Base-by-base conservation (phyloP, 352 stramenopile species). In the Halophytophthora batemanensis region DNA sequence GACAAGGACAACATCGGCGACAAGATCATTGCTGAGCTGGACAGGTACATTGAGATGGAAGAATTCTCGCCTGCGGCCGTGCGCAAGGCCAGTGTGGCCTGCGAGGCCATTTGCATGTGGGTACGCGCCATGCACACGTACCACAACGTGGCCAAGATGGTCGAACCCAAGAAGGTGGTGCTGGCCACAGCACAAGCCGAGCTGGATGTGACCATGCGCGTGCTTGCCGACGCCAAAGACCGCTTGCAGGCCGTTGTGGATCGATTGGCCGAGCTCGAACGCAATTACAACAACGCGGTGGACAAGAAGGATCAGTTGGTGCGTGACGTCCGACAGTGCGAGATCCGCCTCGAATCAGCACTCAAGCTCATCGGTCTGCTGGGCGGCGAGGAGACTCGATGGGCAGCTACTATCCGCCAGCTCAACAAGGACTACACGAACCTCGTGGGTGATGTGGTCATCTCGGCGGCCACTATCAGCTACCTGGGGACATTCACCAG, bases 71-170 rank as follows among this genome's bases (percentile, higher is more conserved):
- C 88, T 14, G 82, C 87, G 18, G 61, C 86, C 13, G 88, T 97
- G 23, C 79, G 89, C 25, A 97, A 97, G 54, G 89, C 89, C 2
- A 96, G 86, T 36, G 84, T 91, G 4, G 90, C 90, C 1, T 97
- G 90, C 45, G 90, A 95, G 45, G 90, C 90, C 4, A 97, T 97
- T 58, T 97, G 90, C 50, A 95, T 97, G 87, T 97, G 90, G 90
- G 86, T 95, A 8, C 80, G 89, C 11, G 90, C 90, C 8, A 97
- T 97, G 90, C 85, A 97, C 69, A 96, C 85, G 39, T 97, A 97
- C 62, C 74, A 97, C 63, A 92, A 89, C 25, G 82, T 97, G 2
- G 87, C 90, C 4, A 88, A 95, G 41, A 81, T 95, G 57, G 90
- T 97, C n/a, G 90, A 96, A 42, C 90, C 90, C 0, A 97, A 97